Base-by-base conservation (phyloP, 2,329 filamentous ascomycete genomes). In the Westerdykella ornata region DNA sequence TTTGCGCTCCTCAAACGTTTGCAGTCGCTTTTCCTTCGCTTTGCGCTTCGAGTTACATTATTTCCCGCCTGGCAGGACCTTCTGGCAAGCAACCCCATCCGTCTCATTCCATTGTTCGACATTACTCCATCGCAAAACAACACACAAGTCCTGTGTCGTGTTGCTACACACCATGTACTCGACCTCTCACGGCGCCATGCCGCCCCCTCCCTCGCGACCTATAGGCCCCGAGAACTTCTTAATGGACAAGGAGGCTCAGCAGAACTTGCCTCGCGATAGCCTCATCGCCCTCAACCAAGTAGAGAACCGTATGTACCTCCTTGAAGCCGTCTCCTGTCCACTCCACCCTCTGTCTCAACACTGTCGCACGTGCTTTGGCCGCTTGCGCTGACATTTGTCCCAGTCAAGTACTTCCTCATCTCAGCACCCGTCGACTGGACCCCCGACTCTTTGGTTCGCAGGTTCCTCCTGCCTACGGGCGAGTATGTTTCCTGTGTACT, bases 381-480 rank as follows among this genome's bases (percentile, higher is more conserved):
- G 20, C 30, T 31, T 42, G 19, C 47, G 44, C 68, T 70, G 46
- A 71, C 60, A 18, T 39, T 35, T 37, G 13, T 22, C 43, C 38
- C 65, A 95, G 89, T 98, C 62, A 98, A 98, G 80, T 98, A 97
- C 72, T 98, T 98, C 70, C 85, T 98, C 70, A 94, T 98, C 58
- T 98, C 92, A 34, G 92, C 92, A 31, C 92, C 92, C 29, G 92
- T 97, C 54, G 92, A 98, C 72, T 98, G 92, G 92, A 85, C 87
- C 57, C 83, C 84, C 37, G 90, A 97, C 62, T 90, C 97, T 71
- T 94, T 96, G 65, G 97, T 98, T 62, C 82, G 92, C 56, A 81
- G 92, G 54, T 98, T 97, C 65, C 77, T 98, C 47, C 76, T 98
- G 45, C 92, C 92, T 9, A 98, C 92, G 9, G 92, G 92, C 68